These are phyloP conservation scores for Symmetrospora coprosmae DNA, from an alignment of 768 basidiomycete genomes.

Conservation along the genomic window DNA sequence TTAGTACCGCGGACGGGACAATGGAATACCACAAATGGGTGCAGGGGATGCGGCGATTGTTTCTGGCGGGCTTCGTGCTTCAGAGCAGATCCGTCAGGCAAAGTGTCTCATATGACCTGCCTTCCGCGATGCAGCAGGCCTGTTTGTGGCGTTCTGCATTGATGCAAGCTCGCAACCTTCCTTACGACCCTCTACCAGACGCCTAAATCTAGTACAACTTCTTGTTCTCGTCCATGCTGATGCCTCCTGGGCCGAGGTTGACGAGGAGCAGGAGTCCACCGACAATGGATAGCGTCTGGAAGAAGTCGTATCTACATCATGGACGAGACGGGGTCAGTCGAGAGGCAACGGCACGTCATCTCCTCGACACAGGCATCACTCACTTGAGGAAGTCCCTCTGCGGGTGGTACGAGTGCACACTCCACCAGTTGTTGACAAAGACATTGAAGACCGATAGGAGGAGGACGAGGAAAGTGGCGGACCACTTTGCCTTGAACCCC, in stretches of 20 bases:
- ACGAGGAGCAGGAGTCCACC: slow-evolving; percentile 93
- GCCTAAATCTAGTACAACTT: slow-evolving; percentile 44
- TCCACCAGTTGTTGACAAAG: slow-evolving; percentile 84
- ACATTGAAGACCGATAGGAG: slow-evolving; percentile 78
- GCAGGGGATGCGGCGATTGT: no score
- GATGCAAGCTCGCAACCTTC: no score
- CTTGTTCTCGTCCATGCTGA: slow-evolving; percentile 99
- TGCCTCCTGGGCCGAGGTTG: slow-evolving; percentile 94
- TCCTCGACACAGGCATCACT: slow-evolving; percentile 34
- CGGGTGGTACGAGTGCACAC: slow-evolving; percentile 75
- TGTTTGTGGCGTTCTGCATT: no score
- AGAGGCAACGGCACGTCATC: slow-evolving; percentile 29
- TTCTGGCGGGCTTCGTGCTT: no score
- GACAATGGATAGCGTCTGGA: slow-evolving; percentile 96
- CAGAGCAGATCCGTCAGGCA: no score
- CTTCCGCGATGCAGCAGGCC: no score
- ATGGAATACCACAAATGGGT: no score
- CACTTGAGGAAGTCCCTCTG: slow-evolving; percentile 96
- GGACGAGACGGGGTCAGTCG: not conserved
- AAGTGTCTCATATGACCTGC: no score
- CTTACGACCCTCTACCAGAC: no score
- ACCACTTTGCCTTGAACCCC: slow-evolving; percentile 99
- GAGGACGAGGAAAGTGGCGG: slow-evolving; percentile 84
- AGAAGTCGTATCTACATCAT: slow-evolving; percentile 83
- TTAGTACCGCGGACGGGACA: no score